Percentiles rank a stretch among this genome's conserved stretches.
Conservation (phyloP, 1,284 basidiomycete species). For the Fomes fomentarius region DNA sequence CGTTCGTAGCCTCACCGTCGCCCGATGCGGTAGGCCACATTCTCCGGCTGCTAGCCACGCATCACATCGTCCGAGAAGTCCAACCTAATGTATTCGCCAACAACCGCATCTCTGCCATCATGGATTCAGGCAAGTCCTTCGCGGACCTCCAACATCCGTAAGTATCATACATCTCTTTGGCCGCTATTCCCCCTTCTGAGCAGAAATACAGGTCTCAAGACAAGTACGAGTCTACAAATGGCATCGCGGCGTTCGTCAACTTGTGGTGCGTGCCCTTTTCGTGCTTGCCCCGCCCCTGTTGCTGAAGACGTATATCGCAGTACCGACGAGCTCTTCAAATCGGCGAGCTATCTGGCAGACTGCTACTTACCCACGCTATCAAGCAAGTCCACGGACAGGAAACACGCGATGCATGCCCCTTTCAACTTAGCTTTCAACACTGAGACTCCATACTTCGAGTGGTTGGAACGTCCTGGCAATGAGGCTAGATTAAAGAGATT, state of each 20-base stretch:
- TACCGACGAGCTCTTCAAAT: conserved; percentile 73
- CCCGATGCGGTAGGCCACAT: conserved; percentile 49
- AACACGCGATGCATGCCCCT: conserved; percentile 34
- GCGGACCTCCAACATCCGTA: conserved; percentile 38
- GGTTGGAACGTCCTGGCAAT: conserved; percentile 40
- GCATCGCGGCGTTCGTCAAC: conserved; percentile 67
- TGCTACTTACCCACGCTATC: conserved; percentile 40
- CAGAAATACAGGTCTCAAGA: conserved; percentile 45
- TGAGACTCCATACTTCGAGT: conserved; percentile 39
- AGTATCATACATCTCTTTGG: conserved; percentile 5
- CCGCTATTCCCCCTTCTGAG: neutral
- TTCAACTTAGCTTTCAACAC: conserved; percentile 40
- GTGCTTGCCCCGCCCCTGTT: neutral
- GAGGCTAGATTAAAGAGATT: conserved; percentile 57
- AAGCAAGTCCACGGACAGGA: neutral
- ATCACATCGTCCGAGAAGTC: conserved; percentile 68
- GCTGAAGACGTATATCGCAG: conserved; percentile 36
- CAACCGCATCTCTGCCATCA: conserved; percentile 65
- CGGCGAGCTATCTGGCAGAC: conserved; percentile 69
- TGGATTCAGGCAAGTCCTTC: conserved; percentile 63
- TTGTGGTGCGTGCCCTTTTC: conserved; percentile 49
- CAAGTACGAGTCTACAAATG: conserved; percentile 66
- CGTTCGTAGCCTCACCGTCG: no score
- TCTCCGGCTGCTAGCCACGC: conserved; percentile 70
- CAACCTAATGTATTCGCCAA: conserved; percentile 68